Percentiles rank a stretch among this genome's conserved stretches.
Evolutionary conservation across 495 filamentous ascomycete species (phyloP).

Genomic region (Hypoxylon fuscum): DNA sequence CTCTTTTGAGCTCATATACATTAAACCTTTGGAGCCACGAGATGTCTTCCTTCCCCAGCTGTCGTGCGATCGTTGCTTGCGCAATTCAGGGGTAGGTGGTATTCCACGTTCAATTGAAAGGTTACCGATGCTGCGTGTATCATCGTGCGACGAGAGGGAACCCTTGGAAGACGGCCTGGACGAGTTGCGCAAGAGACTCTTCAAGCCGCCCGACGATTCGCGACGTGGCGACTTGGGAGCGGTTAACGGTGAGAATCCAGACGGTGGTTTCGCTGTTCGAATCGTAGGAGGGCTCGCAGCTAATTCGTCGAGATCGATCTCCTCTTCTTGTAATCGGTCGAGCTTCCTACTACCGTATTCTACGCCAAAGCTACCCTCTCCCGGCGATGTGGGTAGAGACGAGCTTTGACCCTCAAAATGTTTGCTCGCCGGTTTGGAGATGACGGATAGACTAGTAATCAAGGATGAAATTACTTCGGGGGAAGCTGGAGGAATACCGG

Average conservation of each 20-base stretch:
- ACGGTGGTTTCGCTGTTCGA: constrained; percentile 84
- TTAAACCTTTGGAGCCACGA: constrained; percentile 61
- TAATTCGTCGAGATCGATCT: constrained; percentile 63
- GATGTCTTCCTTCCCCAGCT: constrained; percentile 63
- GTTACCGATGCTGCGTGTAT: constrained; percentile 67
- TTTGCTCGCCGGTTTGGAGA: constrained; percentile 76
- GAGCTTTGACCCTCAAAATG: constrained; percentile 73
- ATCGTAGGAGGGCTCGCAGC: constrained; percentile 84
- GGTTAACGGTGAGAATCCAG: constrained; percentile 73
- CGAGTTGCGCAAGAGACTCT: constrained; percentile 48
- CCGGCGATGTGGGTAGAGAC: constrained; percentile 59
- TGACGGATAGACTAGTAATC: constrained; percentile 89
- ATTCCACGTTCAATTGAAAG: constrained; percentile 64
- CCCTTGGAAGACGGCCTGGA: constrained; percentile 61
- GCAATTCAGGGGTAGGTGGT: constrained; percentile 52
- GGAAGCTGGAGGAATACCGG: constrained; percentile 71
- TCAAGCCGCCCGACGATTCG: constrained; percentile 52
- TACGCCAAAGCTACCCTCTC: constrained; percentile 71
- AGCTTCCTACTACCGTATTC: constrained; percentile 67
- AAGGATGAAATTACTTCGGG: constrained; percentile 94
- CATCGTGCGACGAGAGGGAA: constrained; percentile 58
- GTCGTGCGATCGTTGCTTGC: constrained; percentile 58
- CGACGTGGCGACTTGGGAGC: constrained; percentile 65
- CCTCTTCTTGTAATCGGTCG: constrained; percentile 65
- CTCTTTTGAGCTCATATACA: constrained; percentile 70